Evolutionary conservation across 2,329 filamentous ascomycete genomes (phyloP).

Genomic region (Pyrenophora seminiperda): DNA sequence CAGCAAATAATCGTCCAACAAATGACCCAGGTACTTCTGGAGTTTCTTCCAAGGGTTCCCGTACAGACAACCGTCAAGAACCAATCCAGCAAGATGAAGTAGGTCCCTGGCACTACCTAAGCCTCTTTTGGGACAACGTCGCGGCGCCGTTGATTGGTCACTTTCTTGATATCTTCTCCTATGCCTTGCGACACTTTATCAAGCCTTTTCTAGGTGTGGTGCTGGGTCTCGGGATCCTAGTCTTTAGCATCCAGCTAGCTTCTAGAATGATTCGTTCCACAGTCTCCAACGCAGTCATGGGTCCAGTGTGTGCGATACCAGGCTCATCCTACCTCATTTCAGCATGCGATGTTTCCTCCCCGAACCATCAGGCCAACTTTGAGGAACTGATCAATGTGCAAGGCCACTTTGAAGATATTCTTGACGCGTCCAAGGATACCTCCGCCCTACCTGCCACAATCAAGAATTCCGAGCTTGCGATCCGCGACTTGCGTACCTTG

Average conservation of each 20-base stretch:
- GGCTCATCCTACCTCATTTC: conserved; percentile 67
- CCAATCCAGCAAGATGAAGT: conserved; percentile 18
- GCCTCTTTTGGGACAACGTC: conserved; percentile 41
- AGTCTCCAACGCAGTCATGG: conserved; percentile 67
- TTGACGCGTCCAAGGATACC: conserved; percentile 69
- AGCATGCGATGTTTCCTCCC: conserved; percentile 57
- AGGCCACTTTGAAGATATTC: conserved; percentile 74
- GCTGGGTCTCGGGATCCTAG: conserved; percentile 58
- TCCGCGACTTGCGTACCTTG: conserved; percentile 74
- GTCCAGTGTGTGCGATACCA: conserved; percentile 72
- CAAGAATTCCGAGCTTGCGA: conserved; percentile 75
- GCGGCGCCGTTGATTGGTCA: conserved; percentile 53
- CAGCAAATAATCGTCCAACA: not conserved
- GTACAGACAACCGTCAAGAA: not conserved
- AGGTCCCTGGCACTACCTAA: conserved; percentile 30
- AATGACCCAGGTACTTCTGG: conserved; percentile 6
- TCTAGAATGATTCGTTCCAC: conserved; percentile 66
- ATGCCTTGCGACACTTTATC: conserved; percentile 63
- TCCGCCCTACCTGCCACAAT: conserved; percentile 75
- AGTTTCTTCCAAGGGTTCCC: conserved; percentile 5
- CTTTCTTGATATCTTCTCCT: conserved; percentile 60
- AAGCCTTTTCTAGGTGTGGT: conserved; percentile 66
- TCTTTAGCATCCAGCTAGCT: conserved; percentile 62
- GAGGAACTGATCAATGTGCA: conserved; percentile 76
- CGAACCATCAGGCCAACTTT: conserved; percentile 59